Percentiles rank a stretch among this genome's conserved stretches.
Conservation (phyloP, 805 yeast species). For the Yueomyces sinensis region DNA sequence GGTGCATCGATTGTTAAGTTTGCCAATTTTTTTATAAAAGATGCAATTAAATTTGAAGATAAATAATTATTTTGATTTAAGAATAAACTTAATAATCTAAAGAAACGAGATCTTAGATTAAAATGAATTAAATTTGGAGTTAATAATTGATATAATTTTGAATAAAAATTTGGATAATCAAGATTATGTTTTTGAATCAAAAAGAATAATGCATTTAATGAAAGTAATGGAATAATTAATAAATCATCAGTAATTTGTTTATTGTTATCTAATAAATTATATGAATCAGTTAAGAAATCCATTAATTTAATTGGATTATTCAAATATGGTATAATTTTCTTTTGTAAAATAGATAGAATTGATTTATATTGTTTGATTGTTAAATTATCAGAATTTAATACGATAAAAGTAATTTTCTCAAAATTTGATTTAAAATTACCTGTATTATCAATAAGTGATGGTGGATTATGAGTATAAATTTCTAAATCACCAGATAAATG, state of each 20-base stretch:
- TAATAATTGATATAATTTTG: conserved; percentile 67
- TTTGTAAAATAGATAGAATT: conserved; percentile 59
- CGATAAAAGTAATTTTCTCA: conserved; percentile 53
- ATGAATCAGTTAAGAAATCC: conserved; percentile 90
- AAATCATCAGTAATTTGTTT: conserved; percentile 19
- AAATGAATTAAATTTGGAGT: conserved; percentile 67
- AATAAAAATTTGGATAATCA: conserved; percentile 84
- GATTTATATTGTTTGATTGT: conserved; percentile 50
- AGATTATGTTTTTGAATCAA: conserved; percentile 70
- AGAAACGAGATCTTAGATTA: conserved; percentile 72
- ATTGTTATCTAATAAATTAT: conserved; percentile 29
- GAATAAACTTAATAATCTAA: conserved; percentile 77
- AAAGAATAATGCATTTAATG: conserved; percentile 79
- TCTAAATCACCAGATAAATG: conserved; percentile 24
- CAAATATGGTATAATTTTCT: conserved; percentile 70
- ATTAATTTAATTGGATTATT: conserved; percentile 68
- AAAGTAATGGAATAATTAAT: conserved; percentile 55
- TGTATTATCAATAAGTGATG: conserved; percentile 28
- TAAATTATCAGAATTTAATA: conserved; percentile 37
- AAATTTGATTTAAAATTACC: conserved; percentile 46
- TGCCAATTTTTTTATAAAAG: conserved; percentile 75
- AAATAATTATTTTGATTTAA: conserved; percentile 79
- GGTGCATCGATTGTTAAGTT: conserved; percentile 65
- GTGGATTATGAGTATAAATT: conserved; percentile 33
- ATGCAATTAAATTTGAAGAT: conserved; percentile 71